Percentiles rank a stretch among this genome's conserved stretches.
phyloP scores from a whole-genome alignment of 2,329 filamentous ascomycete genomes.

The Aspergillus candidus region DNA sequence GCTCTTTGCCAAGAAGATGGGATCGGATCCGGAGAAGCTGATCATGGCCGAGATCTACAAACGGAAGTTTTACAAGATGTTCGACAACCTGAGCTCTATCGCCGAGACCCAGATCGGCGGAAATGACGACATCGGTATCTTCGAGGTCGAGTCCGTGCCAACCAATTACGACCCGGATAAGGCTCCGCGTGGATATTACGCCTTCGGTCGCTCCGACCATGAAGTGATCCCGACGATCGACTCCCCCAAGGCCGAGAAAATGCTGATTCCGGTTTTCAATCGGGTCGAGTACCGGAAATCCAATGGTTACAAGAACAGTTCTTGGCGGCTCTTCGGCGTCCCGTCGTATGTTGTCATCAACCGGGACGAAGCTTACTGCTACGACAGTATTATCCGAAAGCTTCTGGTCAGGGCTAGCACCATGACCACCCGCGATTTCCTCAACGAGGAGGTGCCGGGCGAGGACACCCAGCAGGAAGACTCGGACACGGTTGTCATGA shows the following conservation, averaged over 20 bases:
- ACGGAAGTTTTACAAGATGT: constrained; percentile 78
- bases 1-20: constrained; percentile 50
- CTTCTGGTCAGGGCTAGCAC: constrained; percentile 68
- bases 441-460: constrained; percentile 46
- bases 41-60: constrained; percentile 78
- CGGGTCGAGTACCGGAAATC: constrained; percentile 25
- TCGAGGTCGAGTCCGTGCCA: constrained; percentile 71
- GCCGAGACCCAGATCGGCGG: constrained; percentile 62
- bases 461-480: constrained; percentile 52
- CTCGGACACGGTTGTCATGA: constrained; percentile 63
- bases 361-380: constrained; percentile 61
- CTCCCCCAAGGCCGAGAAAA: constrained; percentile 40
- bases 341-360: constrained; percentile 65
- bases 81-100: constrained; percentile 63
- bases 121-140: constrained; percentile 61
- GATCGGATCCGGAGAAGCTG: constrained; percentile 52
- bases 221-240: constrained; percentile 37
- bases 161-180: constrained; percentile 64
- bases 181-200: constrained; percentile 42
- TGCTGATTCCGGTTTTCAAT: constrained; percentile 47
- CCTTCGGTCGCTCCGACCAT: constrained; percentile 28
- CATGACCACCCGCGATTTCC: constrained; percentile 64
- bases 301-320: constrained; percentile 19
- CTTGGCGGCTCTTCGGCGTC: constrained; percentile 35
- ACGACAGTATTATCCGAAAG: constrained; percentile 73